Evolutionary conservation across 179 eudicot species (phyloP).

Genomic region (Dionaea muscipula): DNA sequence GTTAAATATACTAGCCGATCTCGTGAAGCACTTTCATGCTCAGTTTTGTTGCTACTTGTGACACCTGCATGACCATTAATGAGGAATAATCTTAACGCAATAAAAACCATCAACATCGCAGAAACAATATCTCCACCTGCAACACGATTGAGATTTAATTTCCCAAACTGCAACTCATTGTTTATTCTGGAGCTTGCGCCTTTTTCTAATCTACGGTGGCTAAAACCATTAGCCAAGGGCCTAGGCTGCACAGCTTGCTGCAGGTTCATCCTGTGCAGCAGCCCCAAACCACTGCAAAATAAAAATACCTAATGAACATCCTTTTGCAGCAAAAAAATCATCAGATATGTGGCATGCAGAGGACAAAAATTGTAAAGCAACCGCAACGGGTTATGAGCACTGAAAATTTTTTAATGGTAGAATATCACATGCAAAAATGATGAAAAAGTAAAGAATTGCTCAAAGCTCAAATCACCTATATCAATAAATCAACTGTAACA

Average conservation of each 20-base stretch:
- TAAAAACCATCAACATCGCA: not conserved
- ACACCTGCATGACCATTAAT: slow-evolving; percentile 23
- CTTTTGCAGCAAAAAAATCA: not conserved
- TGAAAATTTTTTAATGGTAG: too few relatives aligned
- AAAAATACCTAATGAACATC: not conserved
- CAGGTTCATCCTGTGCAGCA: slow-evolving; percentile 33
- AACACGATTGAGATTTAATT: slow-evolving; percentile 31
- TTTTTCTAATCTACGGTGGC: slow-evolving; percentile 49
- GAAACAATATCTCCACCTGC: slow-evolving; percentile 31
- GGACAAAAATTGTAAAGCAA: not conserved
- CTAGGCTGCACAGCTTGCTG: slow-evolving; percentile 58
- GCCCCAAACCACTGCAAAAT: slow-evolving; percentile 1
- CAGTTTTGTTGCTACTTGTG: slow-evolving; percentile 27
- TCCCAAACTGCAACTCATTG: slow-evolving; percentile 48
- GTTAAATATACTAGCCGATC: slow-evolving; percentile 67
- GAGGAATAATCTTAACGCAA: slow-evolving; percentile 2
- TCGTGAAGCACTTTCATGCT: slow-evolving; percentile 34
- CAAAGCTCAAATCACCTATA: too few relatives aligned
- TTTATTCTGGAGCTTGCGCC: slow-evolving; percentile 43
- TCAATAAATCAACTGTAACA: too few relatives aligned
- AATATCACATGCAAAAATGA: too few relatives aligned
- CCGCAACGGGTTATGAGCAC: not conserved
- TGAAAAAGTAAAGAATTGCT: too few relatives aligned
- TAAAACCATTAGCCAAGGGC: slow-evolving; percentile 56
- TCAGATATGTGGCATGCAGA: too few relatives aligned